Conservation (phyloP, 2,329 filamentous ascomycete species). For the Cadophora sp. region DNA sequence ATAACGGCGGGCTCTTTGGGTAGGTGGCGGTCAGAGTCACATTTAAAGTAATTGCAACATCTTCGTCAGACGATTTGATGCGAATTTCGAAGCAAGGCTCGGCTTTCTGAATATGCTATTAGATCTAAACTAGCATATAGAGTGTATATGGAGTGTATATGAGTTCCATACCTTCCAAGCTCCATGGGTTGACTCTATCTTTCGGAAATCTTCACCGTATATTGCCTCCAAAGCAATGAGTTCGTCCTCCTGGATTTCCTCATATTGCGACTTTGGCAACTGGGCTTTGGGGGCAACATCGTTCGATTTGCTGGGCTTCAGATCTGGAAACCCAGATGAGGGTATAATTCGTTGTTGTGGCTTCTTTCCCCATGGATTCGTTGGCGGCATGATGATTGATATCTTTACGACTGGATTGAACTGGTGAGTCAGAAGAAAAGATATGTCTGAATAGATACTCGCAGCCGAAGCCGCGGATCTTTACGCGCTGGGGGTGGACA, state of each 20-base stretch:
- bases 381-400: constrained; percentile 44
- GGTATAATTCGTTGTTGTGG: constrained; percentile 47
- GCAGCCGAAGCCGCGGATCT: constrained; percentile 43
- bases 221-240: constrained; percentile 85
- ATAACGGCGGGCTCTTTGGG: constrained; percentile 79
- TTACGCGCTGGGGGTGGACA: constrained; percentile 40
- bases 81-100: constrained; percentile 84
- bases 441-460: constrained; percentile 33
- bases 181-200: constrained; percentile 69
- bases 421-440: constrained; percentile 24
- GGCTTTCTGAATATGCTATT: constrained; percentile 62
- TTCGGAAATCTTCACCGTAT: constrained; percentile 86
- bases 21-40: constrained; percentile 90
- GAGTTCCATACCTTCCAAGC: constrained; percentile 79
- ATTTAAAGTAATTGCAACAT: constrained; percentile 73
- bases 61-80: constrained; percentile 75
- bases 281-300: constrained; percentile 53
- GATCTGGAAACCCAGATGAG: constrained; percentile 36
- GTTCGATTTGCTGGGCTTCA: constrained; percentile 31
- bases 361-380: constrained; percentile 46
- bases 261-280: constrained; percentile 68
- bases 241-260: constrained; percentile 87
- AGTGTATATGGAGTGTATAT: background rate
- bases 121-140: background rate
- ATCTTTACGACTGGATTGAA: constrained; percentile 26